These are phyloP conservation scores for Triadica sebifera DNA, from an alignment of 345 rosid species.

Conservation along the genomic window DNA sequence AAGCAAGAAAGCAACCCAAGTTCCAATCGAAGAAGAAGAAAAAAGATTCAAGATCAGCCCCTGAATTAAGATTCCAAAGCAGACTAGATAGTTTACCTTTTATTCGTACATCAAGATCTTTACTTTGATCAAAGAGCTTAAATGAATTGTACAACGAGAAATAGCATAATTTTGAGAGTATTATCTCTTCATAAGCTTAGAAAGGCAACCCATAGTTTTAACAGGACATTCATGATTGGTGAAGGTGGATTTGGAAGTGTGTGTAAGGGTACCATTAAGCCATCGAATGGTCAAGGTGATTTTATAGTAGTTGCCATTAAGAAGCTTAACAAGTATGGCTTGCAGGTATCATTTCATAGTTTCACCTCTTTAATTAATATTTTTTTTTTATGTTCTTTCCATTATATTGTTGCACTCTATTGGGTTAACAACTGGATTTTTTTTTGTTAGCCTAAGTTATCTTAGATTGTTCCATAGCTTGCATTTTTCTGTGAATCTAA, in stretches of 20 bases:
- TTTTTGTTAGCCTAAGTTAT: too few species aligned
- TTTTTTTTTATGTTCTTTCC: too few species aligned
- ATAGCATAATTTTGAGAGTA: constrained; percentile 55
- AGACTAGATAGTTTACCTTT: constrained; percentile 12
- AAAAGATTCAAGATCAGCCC: constrained; percentile 44
- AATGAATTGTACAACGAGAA: constrained; percentile 58
- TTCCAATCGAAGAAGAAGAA: constrained; percentile 44
- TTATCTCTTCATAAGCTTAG: constrained; percentile 64
- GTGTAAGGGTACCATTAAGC: constrained; percentile 62
- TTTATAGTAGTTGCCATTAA: constrained; percentile 68
- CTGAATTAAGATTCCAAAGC: constrained; percentile 37
- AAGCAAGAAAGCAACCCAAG: too few species aligned
- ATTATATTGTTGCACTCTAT: too few species aligned
- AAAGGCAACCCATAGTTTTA: constrained; percentile 71
- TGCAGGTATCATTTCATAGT: constrained; percentile 54
- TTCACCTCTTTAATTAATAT: too few species aligned
- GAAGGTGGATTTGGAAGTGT: constrained; percentile 98
- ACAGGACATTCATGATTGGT: constrained; percentile 66
- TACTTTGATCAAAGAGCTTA: constrained; percentile 60
- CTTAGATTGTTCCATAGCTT: too few species aligned
- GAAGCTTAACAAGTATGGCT: constrained; percentile 70
- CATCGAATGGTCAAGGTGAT: constrained; percentile 33
- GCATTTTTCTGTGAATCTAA: too few species aligned
- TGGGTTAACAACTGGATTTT: too few species aligned
- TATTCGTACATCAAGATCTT: constrained; percentile 39